A percentile compares a stretch with the other conserved stretches of the same genome.
Evolutionary conservation across 2,329 filamentous ascomycete genomes (phyloP).

Genomic region (Colletotrichum gigasporum): DNA sequence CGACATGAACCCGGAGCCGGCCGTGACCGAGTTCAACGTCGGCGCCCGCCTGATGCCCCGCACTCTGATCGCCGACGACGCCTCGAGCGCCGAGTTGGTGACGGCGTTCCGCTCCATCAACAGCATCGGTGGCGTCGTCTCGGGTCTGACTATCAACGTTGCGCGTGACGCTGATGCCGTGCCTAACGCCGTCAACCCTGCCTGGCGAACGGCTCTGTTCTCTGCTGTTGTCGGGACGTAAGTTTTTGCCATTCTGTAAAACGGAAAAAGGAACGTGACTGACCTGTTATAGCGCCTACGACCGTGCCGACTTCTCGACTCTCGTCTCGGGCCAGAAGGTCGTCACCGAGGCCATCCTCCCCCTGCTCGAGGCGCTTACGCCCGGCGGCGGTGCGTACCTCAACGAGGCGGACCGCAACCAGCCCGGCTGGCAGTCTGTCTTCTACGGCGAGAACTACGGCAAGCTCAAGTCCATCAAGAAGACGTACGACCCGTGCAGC

Average conservation of each 20-base stretch:
- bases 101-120: constrained; percentile 1
- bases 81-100: not conserved
- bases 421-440: constrained; percentile 52
- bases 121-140: constrained; percentile 12
- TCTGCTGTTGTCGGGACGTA: constrained; percentile 28
- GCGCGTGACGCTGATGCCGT: constrained; percentile 2
- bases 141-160: constrained; percentile 23
- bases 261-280: no score
- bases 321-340: constrained; percentile 3
- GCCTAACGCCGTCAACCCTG: constrained; percentile 35
- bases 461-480: constrained; percentile 54
- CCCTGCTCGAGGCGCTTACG: constrained; percentile 34
- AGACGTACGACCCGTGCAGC: constrained; percentile 53
- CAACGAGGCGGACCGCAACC: constrained; percentile 60
- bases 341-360: constrained; percentile 20
- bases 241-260: not conserved
- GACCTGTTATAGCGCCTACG: not conserved
- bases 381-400: constrained; percentile 56
- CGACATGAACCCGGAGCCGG: constrained; percentile 29
- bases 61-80: constrained; percentile 12
- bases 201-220: constrained; percentile 33
- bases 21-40: constrained; percentile 29
- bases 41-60: constrained; percentile 24
- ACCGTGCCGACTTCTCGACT: constrained; percentile 21
- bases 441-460: constrained; percentile 60